Conservation (phyloP, 1,139 yeast genomes). For the Debaryomyces robertsiae region DNA sequence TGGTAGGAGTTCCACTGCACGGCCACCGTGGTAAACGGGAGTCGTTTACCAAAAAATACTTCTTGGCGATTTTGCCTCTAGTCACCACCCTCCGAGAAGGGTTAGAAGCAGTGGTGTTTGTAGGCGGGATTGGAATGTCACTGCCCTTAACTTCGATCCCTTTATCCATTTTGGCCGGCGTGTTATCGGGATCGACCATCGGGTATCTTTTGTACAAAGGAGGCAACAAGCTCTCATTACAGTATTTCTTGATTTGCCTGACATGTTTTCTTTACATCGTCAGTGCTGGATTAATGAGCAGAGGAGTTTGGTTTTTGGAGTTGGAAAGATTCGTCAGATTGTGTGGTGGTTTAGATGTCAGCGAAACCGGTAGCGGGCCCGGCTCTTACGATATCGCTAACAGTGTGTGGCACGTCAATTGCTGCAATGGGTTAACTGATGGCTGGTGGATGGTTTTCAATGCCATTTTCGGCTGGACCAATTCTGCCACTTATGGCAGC, state of each 20-base stretch:
- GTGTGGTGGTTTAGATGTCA: constrained; percentile 83
- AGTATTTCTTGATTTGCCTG: constrained; percentile 41
- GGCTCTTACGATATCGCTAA: constrained; percentile 85
- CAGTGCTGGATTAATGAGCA: constrained; percentile 47
- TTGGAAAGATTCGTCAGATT: constrained; percentile 62
- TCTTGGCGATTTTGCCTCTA: constrained; percentile 44
- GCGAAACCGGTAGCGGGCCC: constrained; percentile 91
- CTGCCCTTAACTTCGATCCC: constrained; percentile 44
- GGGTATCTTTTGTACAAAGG: constrained; percentile 43
- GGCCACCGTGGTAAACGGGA: constrained; percentile 3
- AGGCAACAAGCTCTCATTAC: constrained; percentile 45
- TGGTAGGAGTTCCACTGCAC: neutral
- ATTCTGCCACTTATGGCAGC: constrained; percentile 92
- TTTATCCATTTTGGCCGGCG: constrained; percentile 39
- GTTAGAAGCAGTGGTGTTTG: constrained; percentile 50
- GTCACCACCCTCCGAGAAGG: constrained; percentile 51
- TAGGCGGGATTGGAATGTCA: constrained; percentile 50
- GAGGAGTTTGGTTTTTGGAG: constrained; percentile 90
- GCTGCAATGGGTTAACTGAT: constrained; percentile 89
- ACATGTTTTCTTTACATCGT: constrained; percentile 48
- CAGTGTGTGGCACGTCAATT: constrained; percentile 94
- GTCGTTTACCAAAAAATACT: constrained; percentile 33
- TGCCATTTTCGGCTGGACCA: constrained; percentile 94
- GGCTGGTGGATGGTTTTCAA: constrained; percentile 94
- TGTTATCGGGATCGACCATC: constrained; percentile 36